A percentile compares a stretch with the other conserved stretches of the same genome.
phyloP scores from a whole-genome alignment of 192 early-diverging fungal genomes.

The Neocallimastix lanati region DNA sequence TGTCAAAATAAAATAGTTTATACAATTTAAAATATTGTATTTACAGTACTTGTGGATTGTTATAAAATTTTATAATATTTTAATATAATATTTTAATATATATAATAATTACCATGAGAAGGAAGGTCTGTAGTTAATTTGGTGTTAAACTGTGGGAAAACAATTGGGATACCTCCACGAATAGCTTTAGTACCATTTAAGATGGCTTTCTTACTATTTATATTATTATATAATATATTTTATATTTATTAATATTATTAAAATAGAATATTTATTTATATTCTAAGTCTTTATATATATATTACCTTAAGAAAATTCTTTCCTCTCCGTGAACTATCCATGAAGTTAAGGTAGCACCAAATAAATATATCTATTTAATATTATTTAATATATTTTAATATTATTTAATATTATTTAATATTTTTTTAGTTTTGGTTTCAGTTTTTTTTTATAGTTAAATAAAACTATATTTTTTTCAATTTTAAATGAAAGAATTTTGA shows the following conservation, averaged over 20 bases:
- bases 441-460: too few species aligned
- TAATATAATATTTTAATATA: too few species aligned
- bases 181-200: constrained; percentile 52
- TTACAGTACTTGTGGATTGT: too few species aligned
- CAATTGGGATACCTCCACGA: constrained; percentile 27
- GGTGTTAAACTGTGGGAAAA: constrained; percentile 25
- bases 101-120: constrained; percentile 30
- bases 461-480: too few species aligned
- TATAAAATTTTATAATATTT: too few species aligned
- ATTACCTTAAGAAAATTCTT: constrained; percentile 63
- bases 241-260: not conserved
- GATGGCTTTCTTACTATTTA: constrained; percentile 54
- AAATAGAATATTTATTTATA: not conserved
- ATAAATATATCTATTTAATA: constrained; percentile 14
- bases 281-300: not conserved
- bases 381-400: too few species aligned
- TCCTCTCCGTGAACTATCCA: constrained; percentile 64
- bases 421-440: too few species aligned
- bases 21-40: too few species aligned
- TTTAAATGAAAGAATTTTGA: too few species aligned
- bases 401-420: too few species aligned
- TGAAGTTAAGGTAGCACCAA: constrained; percentile 80
- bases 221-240: constrained; percentile 8
- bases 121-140: constrained; percentile 31
- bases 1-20: too few species aligned